These are phyloP conservation scores for Arachis monticola DNA, from an alignment of 331 rosid species.

Conservation along the genomic window DNA sequence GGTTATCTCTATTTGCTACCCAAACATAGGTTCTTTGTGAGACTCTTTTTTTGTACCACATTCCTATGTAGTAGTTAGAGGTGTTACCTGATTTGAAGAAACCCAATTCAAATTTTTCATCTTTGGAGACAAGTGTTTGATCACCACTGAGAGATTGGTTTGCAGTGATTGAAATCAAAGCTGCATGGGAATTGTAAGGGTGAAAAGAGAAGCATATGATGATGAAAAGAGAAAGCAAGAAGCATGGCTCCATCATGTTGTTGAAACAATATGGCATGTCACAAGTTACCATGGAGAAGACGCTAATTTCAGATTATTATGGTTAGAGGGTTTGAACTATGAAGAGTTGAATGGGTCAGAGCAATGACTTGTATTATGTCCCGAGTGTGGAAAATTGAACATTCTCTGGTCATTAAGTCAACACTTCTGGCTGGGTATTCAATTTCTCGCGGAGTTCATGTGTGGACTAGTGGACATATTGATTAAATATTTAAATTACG, in stretches of 20 bases:
- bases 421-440: no score
- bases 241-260: constrained; percentile 31
- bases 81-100: constrained; percentile 56
- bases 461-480: no score
- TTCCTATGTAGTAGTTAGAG: constrained; percentile 68
- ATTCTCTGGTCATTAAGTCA: no score
- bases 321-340: not conserved
- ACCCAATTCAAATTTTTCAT: constrained; percentile 53
- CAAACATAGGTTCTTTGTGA: constrained; percentile 46
- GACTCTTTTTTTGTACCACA: constrained; percentile 58
- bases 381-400: no score
- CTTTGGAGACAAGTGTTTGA: constrained; percentile 53
- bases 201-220: constrained; percentile 36
- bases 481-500: no score
- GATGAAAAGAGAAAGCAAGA: constrained; percentile 36
- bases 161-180: constrained; percentile 46
- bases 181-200: constrained; percentile 34
- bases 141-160: constrained; percentile 57
- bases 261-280: constrained; percentile 20
- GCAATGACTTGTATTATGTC: no score
- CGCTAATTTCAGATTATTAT: not conserved
- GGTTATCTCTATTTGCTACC: constrained; percentile 72
- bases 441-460: no score
- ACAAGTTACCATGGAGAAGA: constrained; percentile 9
- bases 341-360: no score